Evolutionary conservation across 1,284 basidiomycete species (phyloP), one percentile per base, ranked within the genome.

Genomic region (Mycena sp.): DNA sequence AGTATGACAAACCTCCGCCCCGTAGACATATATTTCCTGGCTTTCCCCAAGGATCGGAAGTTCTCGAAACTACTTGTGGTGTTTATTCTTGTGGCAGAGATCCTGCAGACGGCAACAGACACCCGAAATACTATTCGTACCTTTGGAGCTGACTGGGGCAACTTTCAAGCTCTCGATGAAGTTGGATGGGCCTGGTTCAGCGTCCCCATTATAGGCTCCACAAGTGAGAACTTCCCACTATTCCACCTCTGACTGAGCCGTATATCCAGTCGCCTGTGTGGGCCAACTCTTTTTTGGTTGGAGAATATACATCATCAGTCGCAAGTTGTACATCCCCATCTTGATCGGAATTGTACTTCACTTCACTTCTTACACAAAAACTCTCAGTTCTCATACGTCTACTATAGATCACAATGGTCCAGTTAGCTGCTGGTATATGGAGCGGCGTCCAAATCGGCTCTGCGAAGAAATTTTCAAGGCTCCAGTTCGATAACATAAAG

Each of bases 131-230:
- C 56, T 0, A 53, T 63, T 6, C 32, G 35, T 11, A 25, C 19
- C 11, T 66, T 66, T 17, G 65, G 65, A 2, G 2, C 58, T 1
- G 54, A 48, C 17, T 63, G 58, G 58, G 62, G 65, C 2, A 26
- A 66, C 19, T 32, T 23, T 4, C 11, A 29, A 6, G 12, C 28
- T 6, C 48, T 63, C 2, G 59, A 64, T 28, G 51, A 55, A 7
- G 61, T 66, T 3, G 64, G 64, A 6, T 63, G 60, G 60, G 45
- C 57, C 12, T 66, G 50, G 49, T 60, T 66, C 29, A 40, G 30
- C 16, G 64, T 65, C 12, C 64, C 64, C 11, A 30, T 64, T 16
- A n/a, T 64, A n/a, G 62, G 62, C 2, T 11, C 49, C 6, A 40
- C 37, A 7, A 40, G 55, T 58, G 50, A 46, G 61, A 29, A 6